Evolutionary conservation across 2,329 filamentous ascomycete species (phyloP).

Genomic region (Trichoderma atroviride): DNA sequence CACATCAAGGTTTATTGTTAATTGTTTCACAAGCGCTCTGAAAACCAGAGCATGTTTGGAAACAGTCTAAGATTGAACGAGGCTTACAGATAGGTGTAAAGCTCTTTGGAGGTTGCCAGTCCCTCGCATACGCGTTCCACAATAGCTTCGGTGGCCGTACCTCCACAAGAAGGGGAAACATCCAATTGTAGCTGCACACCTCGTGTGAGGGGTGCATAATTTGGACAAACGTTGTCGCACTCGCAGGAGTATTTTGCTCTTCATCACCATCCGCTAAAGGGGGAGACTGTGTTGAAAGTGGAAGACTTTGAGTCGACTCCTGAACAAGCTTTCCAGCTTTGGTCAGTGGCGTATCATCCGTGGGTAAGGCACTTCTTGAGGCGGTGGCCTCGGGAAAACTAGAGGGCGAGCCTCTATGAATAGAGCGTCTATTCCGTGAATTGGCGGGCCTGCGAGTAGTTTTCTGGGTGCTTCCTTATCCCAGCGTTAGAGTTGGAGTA

Average conservation of each 20-base stretch:
- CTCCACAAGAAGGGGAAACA: too few relatives aligned
- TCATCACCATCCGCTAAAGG: neutral
- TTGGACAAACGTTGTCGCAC: neutral
- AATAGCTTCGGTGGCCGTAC: too few relatives aligned
- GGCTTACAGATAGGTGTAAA: too few relatives aligned
- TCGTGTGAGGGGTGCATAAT: conserved; percentile 5
- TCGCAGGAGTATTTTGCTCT: neutral
- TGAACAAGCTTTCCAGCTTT: too few relatives aligned
- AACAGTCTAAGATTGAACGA: too few relatives aligned
- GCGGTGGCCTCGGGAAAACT: neutral
- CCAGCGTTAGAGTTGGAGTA: neutral
- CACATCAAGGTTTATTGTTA: too few relatives aligned
- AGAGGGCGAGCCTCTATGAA: neutral
- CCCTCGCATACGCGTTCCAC: too few relatives aligned
- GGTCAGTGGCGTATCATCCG: too few relatives aligned
- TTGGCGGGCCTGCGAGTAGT: neutral
- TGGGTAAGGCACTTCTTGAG: neutral
- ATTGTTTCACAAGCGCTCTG: too few relatives aligned
- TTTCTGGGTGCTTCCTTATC: neutral
- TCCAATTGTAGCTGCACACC: neutral
- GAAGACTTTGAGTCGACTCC: too few relatives aligned
- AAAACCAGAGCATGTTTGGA: too few relatives aligned
- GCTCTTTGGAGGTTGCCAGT: too few relatives aligned
- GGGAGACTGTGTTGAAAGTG: neutral
- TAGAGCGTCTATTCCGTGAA: neutral